phyloP scores from a whole-genome alignment of 305 asterid genomes.

The Solanum hybrid region DNA sequence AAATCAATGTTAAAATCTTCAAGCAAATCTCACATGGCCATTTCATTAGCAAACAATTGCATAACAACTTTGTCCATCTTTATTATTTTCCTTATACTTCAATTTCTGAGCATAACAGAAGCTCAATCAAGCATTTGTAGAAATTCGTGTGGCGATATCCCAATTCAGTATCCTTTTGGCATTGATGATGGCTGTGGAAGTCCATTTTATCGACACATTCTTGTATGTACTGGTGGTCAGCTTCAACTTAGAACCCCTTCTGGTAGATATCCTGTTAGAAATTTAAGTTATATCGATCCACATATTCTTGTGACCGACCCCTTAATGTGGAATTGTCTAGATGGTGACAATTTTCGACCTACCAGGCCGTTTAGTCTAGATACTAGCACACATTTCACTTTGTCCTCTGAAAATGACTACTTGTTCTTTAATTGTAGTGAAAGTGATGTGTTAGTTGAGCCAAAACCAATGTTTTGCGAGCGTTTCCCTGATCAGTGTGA shows the following conservation, averaged over 20 bases:
- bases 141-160: conserved; percentile 57
- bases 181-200: conserved; percentile 91
- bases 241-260: conserved; percentile 77
- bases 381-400: conserved; percentile 56
- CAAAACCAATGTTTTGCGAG: conserved; percentile 66
- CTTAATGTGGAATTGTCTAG: conserved; percentile 71
- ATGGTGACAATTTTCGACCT: conserved; percentile 50
- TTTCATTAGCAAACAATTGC: not conserved
- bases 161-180: conserved; percentile 76
- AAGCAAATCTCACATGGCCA: not conserved
- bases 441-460: conserved; percentile 50
- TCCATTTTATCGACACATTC: conserved; percentile 53
- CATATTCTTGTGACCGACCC: conserved; percentile 67
- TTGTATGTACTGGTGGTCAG: conserved; percentile 45
- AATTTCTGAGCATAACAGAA: conserved; percentile 8
- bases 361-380: conserved; percentile 74
- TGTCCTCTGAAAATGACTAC: conserved; percentile 68
- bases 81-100: conserved; percentile 3
- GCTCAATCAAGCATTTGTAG: conserved; percentile 52
- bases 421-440: conserved; percentile 84
- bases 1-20: not conserved
- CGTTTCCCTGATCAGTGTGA: conserved; percentile 86
- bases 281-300: conserved; percentile 67
- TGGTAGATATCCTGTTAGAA: conserved; percentile 48
- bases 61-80: not conserved